Conservation (phyloP, 2,329 filamentous ascomycete genomes). For the Pyrenochaeta sp. region DNA sequence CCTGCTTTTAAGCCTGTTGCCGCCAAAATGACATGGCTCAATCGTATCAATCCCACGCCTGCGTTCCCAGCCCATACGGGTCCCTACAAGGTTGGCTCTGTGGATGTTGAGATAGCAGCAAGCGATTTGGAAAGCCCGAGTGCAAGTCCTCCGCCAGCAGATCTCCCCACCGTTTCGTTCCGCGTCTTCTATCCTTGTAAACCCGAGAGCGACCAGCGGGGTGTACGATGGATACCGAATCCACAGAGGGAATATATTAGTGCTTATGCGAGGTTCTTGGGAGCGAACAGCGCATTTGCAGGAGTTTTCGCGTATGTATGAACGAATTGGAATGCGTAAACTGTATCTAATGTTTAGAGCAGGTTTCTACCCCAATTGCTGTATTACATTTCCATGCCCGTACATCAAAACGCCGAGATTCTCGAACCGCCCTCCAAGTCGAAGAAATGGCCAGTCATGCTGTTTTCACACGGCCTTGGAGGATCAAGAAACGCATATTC, state of each 20-base stretch:
- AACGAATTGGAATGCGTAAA: background rate
- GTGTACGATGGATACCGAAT: slow-evolving; percentile 77
- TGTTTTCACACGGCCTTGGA: slow-evolving; percentile 87
- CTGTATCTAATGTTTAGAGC: slow-evolving; percentile 5
- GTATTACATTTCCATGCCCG: slow-evolving; percentile 76
- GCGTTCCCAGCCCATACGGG: slow-evolving; percentile 78
- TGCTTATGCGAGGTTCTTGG: slow-evolving; percentile 79
- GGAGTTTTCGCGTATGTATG: slow-evolving; percentile 48
- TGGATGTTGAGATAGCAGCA: slow-evolving; percentile 81
- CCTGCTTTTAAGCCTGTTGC: slow-evolving; percentile 13
- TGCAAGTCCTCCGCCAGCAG: slow-evolving; percentile 61
- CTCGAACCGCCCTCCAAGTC: slow-evolving; percentile 56
- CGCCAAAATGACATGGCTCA: slow-evolving; percentile 51
- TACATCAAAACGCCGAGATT: slow-evolving; percentile 73
- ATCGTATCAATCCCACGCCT: slow-evolving; percentile 70
- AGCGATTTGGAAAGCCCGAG: slow-evolving; percentile 56
- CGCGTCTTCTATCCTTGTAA: slow-evolving; percentile 77
- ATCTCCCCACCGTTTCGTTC: slow-evolving; percentile 75
- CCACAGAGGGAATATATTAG: slow-evolving; percentile 78
- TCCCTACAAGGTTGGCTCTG: slow-evolving; percentile 78
- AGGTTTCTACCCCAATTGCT: slow-evolving; percentile 75
- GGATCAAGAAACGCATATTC: slow-evolving; percentile 85
- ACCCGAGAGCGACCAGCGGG: slow-evolving; percentile 55
- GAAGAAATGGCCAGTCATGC: slow-evolving; percentile 76
- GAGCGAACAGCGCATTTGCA: slow-evolving; percentile 62